Evolutionary conservation across 768 basidiomycete genomes (phyloP).

Genomic region (Tylopilus rubrobrunneus): DNA sequence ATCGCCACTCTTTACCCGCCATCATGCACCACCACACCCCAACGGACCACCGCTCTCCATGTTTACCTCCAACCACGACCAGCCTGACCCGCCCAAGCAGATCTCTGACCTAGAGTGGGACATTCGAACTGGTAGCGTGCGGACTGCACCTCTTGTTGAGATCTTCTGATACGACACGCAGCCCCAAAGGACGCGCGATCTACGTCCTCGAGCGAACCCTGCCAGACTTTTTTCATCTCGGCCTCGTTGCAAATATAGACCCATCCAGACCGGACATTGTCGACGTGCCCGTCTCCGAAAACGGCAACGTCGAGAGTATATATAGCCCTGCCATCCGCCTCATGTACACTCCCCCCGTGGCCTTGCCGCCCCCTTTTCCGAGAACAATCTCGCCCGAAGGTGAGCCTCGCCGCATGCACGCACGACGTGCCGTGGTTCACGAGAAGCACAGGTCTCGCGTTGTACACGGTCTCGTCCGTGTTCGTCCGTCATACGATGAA

Average conservation of each 20-base stretch:
- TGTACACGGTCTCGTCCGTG: slow-evolving; percentile 68
- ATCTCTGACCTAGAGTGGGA: slow-evolving; percentile 76
- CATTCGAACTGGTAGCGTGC: slow-evolving; percentile 59
- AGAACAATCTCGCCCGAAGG: slow-evolving; percentile 69
- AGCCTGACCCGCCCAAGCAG: slow-evolving; percentile 10
- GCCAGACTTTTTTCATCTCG: slow-evolving; percentile 65
- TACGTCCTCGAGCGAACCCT: slow-evolving; percentile 65
- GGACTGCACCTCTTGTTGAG: slow-evolving; percentile 7
- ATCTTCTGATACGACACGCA: slow-evolving; percentile 32
- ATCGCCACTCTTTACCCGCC: slow-evolving; percentile 16
- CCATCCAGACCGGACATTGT: slow-evolving; percentile 34
- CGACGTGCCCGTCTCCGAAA: slow-evolving; percentile 25
- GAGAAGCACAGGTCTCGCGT: slow-evolving; percentile 52
- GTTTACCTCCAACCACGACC: slow-evolving; percentile 21
- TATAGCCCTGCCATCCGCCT: slow-evolving; percentile 65
- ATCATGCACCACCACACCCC: slow-evolving; percentile 3
- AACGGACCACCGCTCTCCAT: slow-evolving; percentile 13
- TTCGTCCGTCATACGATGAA: slow-evolving; percentile 73
- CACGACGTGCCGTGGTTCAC: background rate
- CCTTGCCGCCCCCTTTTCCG: slow-evolving; percentile 67
- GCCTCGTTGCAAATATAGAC: slow-evolving; percentile 57
- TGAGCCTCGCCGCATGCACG: slow-evolving; percentile 23
- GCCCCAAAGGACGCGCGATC: slow-evolving; percentile 59
- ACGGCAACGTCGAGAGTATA: slow-evolving; percentile 37
- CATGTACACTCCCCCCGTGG: slow-evolving; percentile 63